Conservation (phyloP, 2,329 filamentous ascomycete species). For the Onygena corvina region DNA sequence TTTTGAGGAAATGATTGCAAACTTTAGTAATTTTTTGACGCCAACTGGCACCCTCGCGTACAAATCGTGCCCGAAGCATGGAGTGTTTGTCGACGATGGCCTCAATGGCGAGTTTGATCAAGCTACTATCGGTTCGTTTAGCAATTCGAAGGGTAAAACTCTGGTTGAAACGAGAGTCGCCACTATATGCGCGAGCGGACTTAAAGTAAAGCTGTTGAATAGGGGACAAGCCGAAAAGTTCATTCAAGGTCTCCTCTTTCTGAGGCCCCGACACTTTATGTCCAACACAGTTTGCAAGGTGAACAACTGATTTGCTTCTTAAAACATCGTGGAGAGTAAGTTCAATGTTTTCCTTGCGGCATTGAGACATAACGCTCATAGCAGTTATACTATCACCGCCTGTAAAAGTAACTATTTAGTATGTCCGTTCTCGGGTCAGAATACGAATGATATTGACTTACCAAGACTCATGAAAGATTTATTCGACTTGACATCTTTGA, state of each 20-base stretch:
- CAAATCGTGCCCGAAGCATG: constrained; percentile 19
- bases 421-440: background rate
- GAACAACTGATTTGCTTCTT: constrained; percentile 36
- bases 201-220: constrained; percentile 19
- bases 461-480: constrained; percentile 29
- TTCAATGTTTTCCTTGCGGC: constrained; percentile 35
- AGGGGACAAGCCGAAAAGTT: constrained; percentile 17
- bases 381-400: constrained; percentile 42
- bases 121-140: background rate
- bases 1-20: constrained; percentile 20
- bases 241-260: constrained; percentile 14
- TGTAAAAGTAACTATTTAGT: constrained; percentile 18
- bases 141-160: constrained; percentile 16
- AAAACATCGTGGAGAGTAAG: constrained; percentile 39
- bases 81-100: constrained; percentile 16
- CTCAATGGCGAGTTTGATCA: constrained; percentile 12
- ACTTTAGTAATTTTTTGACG: constrained; percentile 19
- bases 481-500: constrained; percentile 25
- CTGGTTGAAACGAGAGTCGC: constrained; percentile 18
- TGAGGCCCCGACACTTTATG: constrained; percentile 20
- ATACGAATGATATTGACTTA: background rate
- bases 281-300: constrained; percentile 25
- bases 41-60: constrained; percentile 13
- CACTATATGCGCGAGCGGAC: constrained; percentile 3
- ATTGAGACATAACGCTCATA: constrained; percentile 39